Conservation (phyloP, 2,329 filamentous ascomycete genomes). For the Trichoderma sp. region DNA sequence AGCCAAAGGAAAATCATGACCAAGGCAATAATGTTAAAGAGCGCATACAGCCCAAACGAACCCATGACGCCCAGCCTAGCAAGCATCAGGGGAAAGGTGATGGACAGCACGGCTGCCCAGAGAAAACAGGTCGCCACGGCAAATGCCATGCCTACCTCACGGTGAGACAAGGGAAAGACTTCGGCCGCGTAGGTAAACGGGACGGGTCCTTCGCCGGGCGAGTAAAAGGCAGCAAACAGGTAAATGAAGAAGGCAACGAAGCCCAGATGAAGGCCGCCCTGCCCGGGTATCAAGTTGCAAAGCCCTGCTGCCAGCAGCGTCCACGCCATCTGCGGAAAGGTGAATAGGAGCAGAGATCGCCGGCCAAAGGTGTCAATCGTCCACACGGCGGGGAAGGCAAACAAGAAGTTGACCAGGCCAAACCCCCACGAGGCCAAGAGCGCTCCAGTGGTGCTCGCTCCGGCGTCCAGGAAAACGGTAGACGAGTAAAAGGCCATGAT, state of each 20-base stretch:
- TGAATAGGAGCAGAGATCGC: constrained; percentile 49
- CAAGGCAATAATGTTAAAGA: constrained; percentile 56
- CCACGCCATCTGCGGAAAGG: constrained; percentile 47
- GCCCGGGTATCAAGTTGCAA: constrained; percentile 52
- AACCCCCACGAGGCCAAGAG: constrained; percentile 61
- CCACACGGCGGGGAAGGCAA: constrained; percentile 60
- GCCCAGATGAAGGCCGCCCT: constrained; percentile 39
- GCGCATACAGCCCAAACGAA: constrained; percentile 57
- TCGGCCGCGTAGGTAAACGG: constrained; percentile 70
- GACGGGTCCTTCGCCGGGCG: constrained; percentile 62
- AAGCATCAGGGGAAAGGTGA: constrained; percentile 63
- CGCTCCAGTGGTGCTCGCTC: constrained; percentile 56
- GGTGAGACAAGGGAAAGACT: constrained; percentile 69
- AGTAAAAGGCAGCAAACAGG: constrained; percentile 55
- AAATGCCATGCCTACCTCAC: constrained; percentile 71
- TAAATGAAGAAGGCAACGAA: constrained; percentile 59
- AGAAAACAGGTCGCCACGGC: constrained; percentile 66
- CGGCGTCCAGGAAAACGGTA: constrained; percentile 60
- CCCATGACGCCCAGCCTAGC: constrained; percentile 46
- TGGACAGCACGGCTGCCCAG: constrained; percentile 61
- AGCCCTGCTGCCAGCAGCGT: constrained; percentile 45
- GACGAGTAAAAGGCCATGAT: constrained; percentile 77
- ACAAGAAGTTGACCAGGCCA: constrained; percentile 59
- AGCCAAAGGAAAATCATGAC: constrained; percentile 58
- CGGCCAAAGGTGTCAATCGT: constrained; percentile 61